These are phyloP conservation scores for Acanthamoeba polyphaga DNA, from an alignment of 208 protist genomes.

Conservation along the genomic window DNA sequence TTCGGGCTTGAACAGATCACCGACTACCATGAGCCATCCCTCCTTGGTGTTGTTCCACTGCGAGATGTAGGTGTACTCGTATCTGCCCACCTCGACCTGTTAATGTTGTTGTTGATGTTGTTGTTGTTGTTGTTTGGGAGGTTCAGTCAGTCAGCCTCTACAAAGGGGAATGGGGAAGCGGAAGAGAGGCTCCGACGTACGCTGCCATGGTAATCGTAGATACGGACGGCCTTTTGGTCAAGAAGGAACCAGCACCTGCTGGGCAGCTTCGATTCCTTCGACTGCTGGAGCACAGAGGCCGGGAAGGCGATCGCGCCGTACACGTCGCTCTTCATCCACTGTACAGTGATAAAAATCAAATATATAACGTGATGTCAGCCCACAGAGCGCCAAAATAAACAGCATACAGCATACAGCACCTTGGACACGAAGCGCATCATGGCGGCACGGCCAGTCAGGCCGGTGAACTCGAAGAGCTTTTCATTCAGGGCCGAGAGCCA, in stretches of 20 bases:
- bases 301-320: conserved; percentile 45
- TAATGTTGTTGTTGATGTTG: neutral
- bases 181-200: neutral
- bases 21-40: conserved; percentile 55
- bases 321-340: conserved; percentile 64
- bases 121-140: no score
- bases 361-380: no score
- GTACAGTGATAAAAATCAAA: no score
- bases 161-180: neutral
- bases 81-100: conserved; percentile 45
- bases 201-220: conserved; percentile 40
- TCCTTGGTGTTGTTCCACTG: conserved; percentile 37
- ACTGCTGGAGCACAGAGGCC: conserved; percentile 6
- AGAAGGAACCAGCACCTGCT: conserved; percentile 36
- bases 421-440: conserved; percentile 24
- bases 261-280: conserved; percentile 61
- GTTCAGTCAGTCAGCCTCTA: neutral
- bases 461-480: conserved; percentile 54
- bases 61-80: conserved; percentile 58
- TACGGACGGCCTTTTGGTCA: neutral
- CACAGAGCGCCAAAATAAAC: neutral
- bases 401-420: neutral
- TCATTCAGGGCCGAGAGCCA: conserved; percentile 55
- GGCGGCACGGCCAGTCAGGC: conserved; percentile 18
- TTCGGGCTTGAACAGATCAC: conserved; percentile 69